Base-by-base conservation (phyloP, 2,329 filamentous ascomycete genomes). In the Sarocladium strictum region DNA sequence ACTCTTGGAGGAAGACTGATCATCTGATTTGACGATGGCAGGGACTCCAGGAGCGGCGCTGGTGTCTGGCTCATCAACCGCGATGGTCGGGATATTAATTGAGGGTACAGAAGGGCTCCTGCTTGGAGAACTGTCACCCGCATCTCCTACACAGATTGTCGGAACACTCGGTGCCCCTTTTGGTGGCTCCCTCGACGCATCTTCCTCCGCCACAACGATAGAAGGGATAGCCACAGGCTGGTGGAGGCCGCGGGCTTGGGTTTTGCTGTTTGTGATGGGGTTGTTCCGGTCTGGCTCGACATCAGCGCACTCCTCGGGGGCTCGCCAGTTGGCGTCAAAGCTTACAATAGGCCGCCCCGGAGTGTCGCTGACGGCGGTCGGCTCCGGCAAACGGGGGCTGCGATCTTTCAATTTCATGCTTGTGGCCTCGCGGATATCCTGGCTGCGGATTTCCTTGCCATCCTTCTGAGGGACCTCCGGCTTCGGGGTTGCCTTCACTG, bases 271-370 rank as follows among this genome's bases (percentile, higher is more conserved):
- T 56, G 60, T 66, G 59, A 58, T 64, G 29, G 29, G 29, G 58
- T 58, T 58, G 64, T 59, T 60, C 58, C 59, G 59, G 58, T 78
- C 70, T 74, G 69, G 67, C 64, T 61, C 87, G 75, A 82, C 72
- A 83, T 90, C 86, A 78, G 87, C 78, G 47, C 27, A 77, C 76
- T 81, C 77, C 68, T 88, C 84, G 67, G 81, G 82, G 66, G 84
- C 81, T 77, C 84, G 87, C 85, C 90, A 96, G 67, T 87, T 82
- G 65, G 82, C 82, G 72, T 96, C 83, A 79, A 97, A 97, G 80
- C 93, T 97, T 78, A 97, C 93, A 77, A 97, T 97, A 59, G 93
- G 93, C 67, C 93, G 85, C 63, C 90, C 90, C 63, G 89, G 87
- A 66, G 81, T 88, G 74, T 97, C 88, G 74, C 91, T 97, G 70